These are phyloP conservation scores for Pythium grandisporangium DNA, from an alignment of 352 stramenopile species.

Conservation along the genomic window DNA sequence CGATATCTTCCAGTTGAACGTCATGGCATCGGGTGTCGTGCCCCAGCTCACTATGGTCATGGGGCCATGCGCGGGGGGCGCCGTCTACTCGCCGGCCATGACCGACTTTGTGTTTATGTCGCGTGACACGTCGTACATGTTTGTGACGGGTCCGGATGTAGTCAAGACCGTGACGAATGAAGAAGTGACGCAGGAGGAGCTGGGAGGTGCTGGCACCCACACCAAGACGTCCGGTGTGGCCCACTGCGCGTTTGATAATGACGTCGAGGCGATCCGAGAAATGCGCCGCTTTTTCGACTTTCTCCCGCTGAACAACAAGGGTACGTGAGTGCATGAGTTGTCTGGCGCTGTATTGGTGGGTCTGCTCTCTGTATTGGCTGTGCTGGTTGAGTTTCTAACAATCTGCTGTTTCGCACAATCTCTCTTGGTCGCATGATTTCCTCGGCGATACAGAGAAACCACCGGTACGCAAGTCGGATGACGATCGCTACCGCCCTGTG, in stretches of 20 bases:
- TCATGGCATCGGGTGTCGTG: slow-evolving; percentile 90
- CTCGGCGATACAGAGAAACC: slow-evolving; percentile 67
- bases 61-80: slow-evolving; percentile 94
- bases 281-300: slow-evolving; percentile 95
- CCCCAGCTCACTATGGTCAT: slow-evolving; percentile 98
- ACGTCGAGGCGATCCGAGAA: slow-evolving; percentile 91
- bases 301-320: slow-evolving; percentile 91
- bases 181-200: slow-evolving; percentile 91
- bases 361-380: not conserved
- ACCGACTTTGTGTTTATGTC: slow-evolving; percentile 99
- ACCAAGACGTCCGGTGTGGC: slow-evolving; percentile 94
- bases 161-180: slow-evolving; percentile 98
- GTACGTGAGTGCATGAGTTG: slow-evolving; percentile 10
- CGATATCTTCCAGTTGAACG: slow-evolving; percentile 98
- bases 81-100: slow-evolving; percentile 95
- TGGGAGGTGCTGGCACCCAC: slow-evolving; percentile 94
- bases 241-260: slow-evolving; percentile 95
- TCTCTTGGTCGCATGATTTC: too few species aligned
- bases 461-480: slow-evolving; percentile 66
- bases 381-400: not conserved
- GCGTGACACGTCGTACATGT: slow-evolving; percentile 97
- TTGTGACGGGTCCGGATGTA: slow-evolving; percentile 97
- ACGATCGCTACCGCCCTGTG: slow-evolving; percentile 82
- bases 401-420: too few species aligned
- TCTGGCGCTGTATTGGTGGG: not conserved